Conservation (phyloP, 2,329 filamentous ascomycete genomes). For the Erysiphe neolycopersici region DNA sequence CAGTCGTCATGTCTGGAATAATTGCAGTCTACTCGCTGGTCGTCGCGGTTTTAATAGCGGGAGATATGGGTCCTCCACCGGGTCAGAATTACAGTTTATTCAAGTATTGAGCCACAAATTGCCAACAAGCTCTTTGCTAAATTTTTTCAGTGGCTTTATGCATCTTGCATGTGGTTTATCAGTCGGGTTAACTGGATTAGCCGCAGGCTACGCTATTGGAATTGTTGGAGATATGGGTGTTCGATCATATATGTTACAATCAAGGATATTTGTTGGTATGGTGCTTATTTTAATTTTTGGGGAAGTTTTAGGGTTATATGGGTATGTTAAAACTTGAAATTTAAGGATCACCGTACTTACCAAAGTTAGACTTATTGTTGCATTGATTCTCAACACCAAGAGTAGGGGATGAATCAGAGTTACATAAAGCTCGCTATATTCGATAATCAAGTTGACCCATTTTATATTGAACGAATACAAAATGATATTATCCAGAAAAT, state of each 20-base stretch:
- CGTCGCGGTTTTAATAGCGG: constrained; percentile 83
- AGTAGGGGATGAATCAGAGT: constrained; percentile 9
- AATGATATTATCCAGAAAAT: no score
- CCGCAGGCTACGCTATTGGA: constrained; percentile 89
- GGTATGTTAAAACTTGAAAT: constrained; percentile 27
- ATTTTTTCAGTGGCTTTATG: constrained; percentile 46
- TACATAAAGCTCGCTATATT: no score
- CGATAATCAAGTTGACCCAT: no score
- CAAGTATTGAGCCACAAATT: constrained; percentile 22
- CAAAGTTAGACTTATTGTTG: constrained; percentile 51
- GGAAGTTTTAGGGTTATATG: constrained; percentile 88
- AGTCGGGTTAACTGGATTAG: constrained; percentile 75
- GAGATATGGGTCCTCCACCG: constrained; percentile 53
- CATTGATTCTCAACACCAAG: constrained; percentile 78
- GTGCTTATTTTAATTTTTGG: constrained; percentile 96
- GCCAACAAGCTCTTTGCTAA: constrained; percentile 1
- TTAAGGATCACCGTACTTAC: constrained; percentile 2
- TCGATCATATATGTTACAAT: constrained; percentile 87
- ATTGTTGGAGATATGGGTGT: constrained; percentile 88
- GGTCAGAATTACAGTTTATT: constrained; percentile 54
- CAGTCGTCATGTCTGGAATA: constrained; percentile 96
- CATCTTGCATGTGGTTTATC: constrained; percentile 76
- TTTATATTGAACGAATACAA: no score
- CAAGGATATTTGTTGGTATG: constrained; percentile 92
- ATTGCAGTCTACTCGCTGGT: constrained; percentile 95